Evolutionary conservation across 352 stramenopile genomes (phyloP).

Genomic region (Pilasporangium apinafurcum): DNA sequence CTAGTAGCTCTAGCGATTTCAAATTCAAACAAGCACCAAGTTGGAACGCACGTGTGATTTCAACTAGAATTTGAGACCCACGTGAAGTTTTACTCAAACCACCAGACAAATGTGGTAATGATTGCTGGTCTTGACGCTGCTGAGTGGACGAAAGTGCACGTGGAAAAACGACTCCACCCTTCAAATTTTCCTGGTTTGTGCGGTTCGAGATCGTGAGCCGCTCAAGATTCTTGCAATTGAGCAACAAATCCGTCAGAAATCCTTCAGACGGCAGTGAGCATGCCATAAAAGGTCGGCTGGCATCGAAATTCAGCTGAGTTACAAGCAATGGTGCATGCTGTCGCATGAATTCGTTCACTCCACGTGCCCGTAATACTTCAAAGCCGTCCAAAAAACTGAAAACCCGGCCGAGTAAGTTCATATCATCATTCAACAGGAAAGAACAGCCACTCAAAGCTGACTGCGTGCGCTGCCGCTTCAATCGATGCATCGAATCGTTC

Average conservation of each 20-base stretch:
- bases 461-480: background rate
- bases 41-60: constrained; percentile 27
- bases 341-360: constrained; percentile 46
- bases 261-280: no score
- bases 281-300: background rate
- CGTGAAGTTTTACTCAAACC: constrained; percentile 2
- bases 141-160: constrained; percentile 16
- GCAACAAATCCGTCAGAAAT: constrained; percentile 20
- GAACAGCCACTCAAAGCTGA: background rate
- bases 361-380: constrained; percentile 32
- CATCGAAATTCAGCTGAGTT: constrained; percentile 35
- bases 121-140: no score
- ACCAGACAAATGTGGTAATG: constrained; percentile 1
- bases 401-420: constrained; percentile 47
- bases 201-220: constrained; percentile 45
- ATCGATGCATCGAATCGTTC: background rate
- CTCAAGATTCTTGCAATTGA: constrained; percentile 31
- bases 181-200: constrained; percentile 24
- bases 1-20: constrained; percentile 26
- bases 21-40: constrained; percentile 28
- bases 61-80: constrained; percentile 30
- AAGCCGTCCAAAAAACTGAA: constrained; percentile 47
- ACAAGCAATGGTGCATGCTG: constrained; percentile 39
- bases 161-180: constrained; percentile 30
- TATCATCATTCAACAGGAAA: constrained; percentile 42